A percentile compares a stretch with the other conserved stretches of the same genome.
These are phyloP conservation scores for Phoma sp. DNA, from an alignment of 2,329 filamentous ascomycete species.

Conservation along the genomic window DNA sequence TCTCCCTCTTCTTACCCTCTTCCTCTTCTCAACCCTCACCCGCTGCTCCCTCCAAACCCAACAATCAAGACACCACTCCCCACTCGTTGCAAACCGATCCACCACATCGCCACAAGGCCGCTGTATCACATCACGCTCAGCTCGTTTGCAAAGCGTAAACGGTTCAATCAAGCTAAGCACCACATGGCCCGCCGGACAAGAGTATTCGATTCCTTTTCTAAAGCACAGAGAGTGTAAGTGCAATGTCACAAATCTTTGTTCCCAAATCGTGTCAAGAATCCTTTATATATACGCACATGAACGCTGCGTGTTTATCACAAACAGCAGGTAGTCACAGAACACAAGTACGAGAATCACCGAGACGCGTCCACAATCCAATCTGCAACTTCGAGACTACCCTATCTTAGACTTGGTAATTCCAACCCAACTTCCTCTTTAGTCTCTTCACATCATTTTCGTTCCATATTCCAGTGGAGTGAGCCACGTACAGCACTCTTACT, in stretches of 20 bases:
- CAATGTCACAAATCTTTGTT: too few species aligned
- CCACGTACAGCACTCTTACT: too few species aligned
- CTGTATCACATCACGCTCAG: constrained; percentile 10
- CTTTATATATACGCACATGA: neutral
- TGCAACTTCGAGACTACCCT: too few species aligned
- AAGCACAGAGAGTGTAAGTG: constrained; percentile 15
- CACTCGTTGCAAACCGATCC: constrained; percentile 1
- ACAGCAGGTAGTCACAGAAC: too few species aligned
- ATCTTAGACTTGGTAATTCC: too few species aligned
- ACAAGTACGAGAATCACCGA: too few species aligned
- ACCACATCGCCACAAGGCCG: constrained; percentile 12
- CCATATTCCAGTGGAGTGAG: too few species aligned
- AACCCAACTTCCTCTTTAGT: too few species aligned
- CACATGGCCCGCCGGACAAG: constrained; percentile 11
- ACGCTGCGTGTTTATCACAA: too few species aligned
- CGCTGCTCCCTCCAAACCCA: constrained; percentile 1
- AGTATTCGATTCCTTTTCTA: constrained; percentile 15
- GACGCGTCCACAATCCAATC: too few species aligned
- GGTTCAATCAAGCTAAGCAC: constrained; percentile 7
- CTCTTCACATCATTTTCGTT: too few species aligned
- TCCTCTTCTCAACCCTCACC: too few species aligned
- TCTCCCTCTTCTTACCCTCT: neutral
- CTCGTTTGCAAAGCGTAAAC: constrained; percentile 18
- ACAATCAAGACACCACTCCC: constrained; percentile 23
- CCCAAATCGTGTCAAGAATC: neutral